A percentile compares a stretch with the other conserved stretches of the same genome.
Evolutionary conservation across 75 land plant species (phyloP).

Genomic region (Picea sitchensis): DNA sequence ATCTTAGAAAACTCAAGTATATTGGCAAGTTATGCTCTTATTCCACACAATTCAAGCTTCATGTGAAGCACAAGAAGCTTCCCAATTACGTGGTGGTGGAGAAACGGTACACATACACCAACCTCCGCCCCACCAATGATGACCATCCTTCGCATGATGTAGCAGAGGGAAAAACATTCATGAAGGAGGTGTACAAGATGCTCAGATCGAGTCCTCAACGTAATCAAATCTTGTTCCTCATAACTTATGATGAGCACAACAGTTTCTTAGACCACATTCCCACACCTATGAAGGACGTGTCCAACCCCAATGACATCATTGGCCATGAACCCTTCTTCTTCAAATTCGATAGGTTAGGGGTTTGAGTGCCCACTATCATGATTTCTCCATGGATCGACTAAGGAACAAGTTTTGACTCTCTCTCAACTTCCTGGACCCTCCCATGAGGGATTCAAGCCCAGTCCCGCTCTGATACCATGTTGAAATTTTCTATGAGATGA

Average conservation of each 20-base stretch:
- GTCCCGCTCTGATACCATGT: no score
- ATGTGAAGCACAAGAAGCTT: conserved; percentile 47
- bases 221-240: no score
- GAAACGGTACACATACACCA: conserved; percentile 58
- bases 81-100: conserved; percentile 73
- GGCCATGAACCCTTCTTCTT: conserved; percentile 45
- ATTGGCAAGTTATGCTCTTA: conserved; percentile 36
- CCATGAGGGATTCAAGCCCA: no score
- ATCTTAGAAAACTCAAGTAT: conserved; percentile 61
- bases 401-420: no score
- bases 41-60: conserved; percentile 25
- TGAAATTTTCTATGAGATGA: no score
- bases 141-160: no score
- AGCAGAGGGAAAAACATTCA: conserved; percentile 68
- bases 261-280: conserved; percentile 83
- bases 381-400: no score
- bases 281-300: conserved; percentile 52
- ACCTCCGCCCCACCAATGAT: conserved; percentile 53
- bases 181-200: conserved; percentile 74
- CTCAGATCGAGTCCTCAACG: conserved; percentile 74
- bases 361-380: no score
- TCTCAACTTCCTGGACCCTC: no score
- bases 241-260: conserved; percentile 81
- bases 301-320: conserved; percentile 46
- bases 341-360: conserved; percentile 67